Percentiles rank a stretch among this genome's conserved stretches.
Evolutionary conservation across 2,329 filamentous ascomycete genomes (phyloP).

Genomic region (Lachnellula willkommii): DNA sequence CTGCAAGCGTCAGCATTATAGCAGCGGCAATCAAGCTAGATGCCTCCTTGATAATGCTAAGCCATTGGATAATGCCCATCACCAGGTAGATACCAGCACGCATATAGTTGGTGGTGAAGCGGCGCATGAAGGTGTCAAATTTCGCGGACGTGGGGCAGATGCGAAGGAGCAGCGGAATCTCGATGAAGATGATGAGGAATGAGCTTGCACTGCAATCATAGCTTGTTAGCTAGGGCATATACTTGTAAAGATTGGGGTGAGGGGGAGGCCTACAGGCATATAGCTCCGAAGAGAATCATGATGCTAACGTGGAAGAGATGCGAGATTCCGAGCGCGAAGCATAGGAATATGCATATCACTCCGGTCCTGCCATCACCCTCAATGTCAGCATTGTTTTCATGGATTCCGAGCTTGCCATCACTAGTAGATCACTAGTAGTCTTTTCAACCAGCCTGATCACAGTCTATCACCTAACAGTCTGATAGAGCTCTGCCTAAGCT

Average conservation of each 20-base stretch:
- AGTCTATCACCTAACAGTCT: too few species aligned
- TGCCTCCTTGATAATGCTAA: conserved; percentile 60
- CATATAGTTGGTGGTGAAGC: conserved; percentile 94
- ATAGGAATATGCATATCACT: conserved; percentile 65
- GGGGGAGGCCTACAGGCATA: conserved; percentile 47
- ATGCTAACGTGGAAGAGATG: conserved; percentile 56
- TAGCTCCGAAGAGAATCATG: conserved; percentile 39
- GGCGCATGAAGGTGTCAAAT: conserved; percentile 86
- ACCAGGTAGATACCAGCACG: conserved; percentile 78
- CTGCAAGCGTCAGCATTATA: conserved; percentile 71
- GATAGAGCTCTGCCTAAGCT: background rate
- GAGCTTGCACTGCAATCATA: conserved; percentile 53
- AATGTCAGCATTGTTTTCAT: conserved; percentile 10
- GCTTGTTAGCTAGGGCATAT: conserved; percentile 7
- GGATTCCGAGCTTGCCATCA: background rate
- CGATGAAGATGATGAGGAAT: conserved; percentile 74
- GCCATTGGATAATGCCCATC: conserved; percentile 80
- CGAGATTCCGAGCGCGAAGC: conserved; percentile 63
- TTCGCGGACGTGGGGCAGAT: conserved; percentile 91
- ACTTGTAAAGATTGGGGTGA: background rate
- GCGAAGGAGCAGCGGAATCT: conserved; percentile 89
- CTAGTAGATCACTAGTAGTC: too few species aligned
- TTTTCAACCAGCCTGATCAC: too few species aligned
- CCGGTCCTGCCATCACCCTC: conserved; percentile 49
- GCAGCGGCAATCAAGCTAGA: conserved; percentile 82